Percentiles rank a stretch among this genome's conserved stretches.
These are phyloP conservation scores for Monsonia emarginata DNA, from an alignment of 441 rosid genomes.

Conservation along the genomic window DNA sequence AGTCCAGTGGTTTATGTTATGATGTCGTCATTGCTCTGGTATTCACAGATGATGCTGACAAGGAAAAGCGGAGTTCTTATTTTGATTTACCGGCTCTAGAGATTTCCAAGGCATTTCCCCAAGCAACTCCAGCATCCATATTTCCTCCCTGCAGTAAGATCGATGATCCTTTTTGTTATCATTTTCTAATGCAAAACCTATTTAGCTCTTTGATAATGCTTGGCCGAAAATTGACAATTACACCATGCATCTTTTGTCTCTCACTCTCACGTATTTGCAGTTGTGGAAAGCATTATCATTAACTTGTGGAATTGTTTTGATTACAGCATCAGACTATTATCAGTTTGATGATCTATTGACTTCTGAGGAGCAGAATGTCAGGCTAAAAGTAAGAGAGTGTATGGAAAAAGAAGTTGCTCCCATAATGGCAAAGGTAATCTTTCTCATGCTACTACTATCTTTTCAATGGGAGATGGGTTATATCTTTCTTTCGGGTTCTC, in stretches of 20 bases:
- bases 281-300: background rate
- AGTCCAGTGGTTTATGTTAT: background rate
- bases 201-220: background rate
- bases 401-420: slow-evolving; percentile 93
- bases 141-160: slow-evolving; percentile 72
- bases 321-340: slow-evolving; percentile 71
- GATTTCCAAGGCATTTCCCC: slow-evolving; percentile 74
- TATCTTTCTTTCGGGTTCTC: background rate
- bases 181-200: background rate
- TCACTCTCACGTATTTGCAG: background rate
- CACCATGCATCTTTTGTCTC: slow-evolving; percentile 1
- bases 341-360: slow-evolving; percentile 64
- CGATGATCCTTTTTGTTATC: slow-evolving; percentile 3
- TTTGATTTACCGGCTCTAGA: slow-evolving; percentile 61
- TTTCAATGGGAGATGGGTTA: background rate
- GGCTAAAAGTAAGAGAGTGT: slow-evolving; percentile 56
- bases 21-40: background rate
- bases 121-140: slow-evolving; percentile 74
- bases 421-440: slow-evolving; percentile 55
- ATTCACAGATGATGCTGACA: slow-evolving; percentile 31
- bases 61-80: slow-evolving; percentile 49
- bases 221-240: background rate
- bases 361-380: slow-evolving; percentile 57
- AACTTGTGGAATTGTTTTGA: slow-evolving; percentile 1
- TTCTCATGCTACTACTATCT: slow-evolving; percentile 4